Evolutionary conservation across 495 filamentous ascomycete species (phyloP).

Genomic region (Sphaerosporella brunnea): DNA sequence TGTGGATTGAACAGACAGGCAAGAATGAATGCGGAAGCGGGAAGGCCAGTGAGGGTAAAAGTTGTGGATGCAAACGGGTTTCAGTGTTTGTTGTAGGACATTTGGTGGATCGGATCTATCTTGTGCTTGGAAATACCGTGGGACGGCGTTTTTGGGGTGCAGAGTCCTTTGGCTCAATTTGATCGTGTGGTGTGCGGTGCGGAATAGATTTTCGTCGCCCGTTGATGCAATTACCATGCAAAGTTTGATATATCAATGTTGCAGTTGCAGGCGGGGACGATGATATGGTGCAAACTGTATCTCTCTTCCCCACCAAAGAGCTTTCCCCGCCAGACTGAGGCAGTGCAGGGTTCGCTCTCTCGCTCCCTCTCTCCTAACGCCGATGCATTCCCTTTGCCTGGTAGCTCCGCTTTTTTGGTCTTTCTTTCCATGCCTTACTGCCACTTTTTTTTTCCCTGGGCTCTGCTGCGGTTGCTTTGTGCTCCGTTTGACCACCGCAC

Average conservation of each 20-base stretch:
- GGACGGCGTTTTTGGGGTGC: too few relatives aligned
- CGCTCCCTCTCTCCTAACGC: too few relatives aligned
- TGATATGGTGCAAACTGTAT: not conserved
- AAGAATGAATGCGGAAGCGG: slow-evolving; percentile 1
- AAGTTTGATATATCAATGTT: not conserved
- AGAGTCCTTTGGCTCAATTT: not conserved
- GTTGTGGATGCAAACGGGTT: not conserved
- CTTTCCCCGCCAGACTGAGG: too few relatives aligned
- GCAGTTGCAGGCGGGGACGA: not conserved
- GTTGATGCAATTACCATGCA: not conserved
- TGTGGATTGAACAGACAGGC: slow-evolving; percentile 2
- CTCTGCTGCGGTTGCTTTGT: not conserved
- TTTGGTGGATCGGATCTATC: not conserved
- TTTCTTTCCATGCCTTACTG: too few relatives aligned
- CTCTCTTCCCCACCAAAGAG: not conserved
- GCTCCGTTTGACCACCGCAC: too few relatives aligned
- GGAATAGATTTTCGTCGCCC: not conserved
- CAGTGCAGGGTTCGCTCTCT: too few relatives aligned
- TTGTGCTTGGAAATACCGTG: not conserved
- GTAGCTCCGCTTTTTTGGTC: too few relatives aligned
- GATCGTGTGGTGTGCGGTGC: too few relatives aligned
- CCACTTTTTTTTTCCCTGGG: not conserved
- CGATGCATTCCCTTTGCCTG: too few relatives aligned
- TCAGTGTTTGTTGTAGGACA: not conserved
- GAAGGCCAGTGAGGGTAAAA: not conserved